These are phyloP conservation scores for Aristolochia fimbriata DNA, from an alignment of 164 flowering plant genomes.

Conservation along the genomic window DNA sequence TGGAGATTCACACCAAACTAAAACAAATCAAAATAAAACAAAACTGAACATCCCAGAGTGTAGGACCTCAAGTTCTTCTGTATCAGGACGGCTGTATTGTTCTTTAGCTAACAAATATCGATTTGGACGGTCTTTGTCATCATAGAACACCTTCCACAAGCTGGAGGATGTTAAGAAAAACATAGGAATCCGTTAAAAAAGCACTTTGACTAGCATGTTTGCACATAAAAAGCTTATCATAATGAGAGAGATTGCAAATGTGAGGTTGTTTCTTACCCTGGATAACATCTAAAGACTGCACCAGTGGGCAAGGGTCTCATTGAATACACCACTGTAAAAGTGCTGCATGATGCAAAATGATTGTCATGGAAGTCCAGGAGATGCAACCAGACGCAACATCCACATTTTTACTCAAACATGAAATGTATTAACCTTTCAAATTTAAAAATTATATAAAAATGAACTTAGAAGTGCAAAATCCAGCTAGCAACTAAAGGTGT, in stretches of 20 bases:
- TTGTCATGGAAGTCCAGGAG: background rate
- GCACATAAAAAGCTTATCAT: background rate
- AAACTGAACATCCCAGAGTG: background rate
- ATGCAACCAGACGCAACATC: background rate
- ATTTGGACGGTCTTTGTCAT: conserved; percentile 77
- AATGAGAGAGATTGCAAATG: background rate
- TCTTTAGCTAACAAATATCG: conserved; percentile 88
- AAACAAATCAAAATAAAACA: background rate
- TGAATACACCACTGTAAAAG: conserved; percentile 74
- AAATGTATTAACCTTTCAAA: background rate
- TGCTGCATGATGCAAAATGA: conserved; percentile 34
- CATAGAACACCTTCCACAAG: conserved; percentile 90
- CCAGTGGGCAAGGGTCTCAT: conserved; percentile 87
- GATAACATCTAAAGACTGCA: conserved; percentile 92
- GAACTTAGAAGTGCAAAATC: background rate
- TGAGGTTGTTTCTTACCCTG: conserved; percentile 19
- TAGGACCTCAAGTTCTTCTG: conserved; percentile 78
- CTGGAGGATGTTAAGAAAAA: conserved; percentile 23
- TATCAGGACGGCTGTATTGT: conserved; percentile 64
- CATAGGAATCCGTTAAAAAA: background rate
- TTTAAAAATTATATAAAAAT: background rate
- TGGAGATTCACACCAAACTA: background rate
- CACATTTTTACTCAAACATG: background rate
- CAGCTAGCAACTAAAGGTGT: background rate
- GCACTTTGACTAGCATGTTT: background rate